Conservation (phyloP, 1,284 basidiomycete genomes). For the Cerioporus squamosus region DNA sequence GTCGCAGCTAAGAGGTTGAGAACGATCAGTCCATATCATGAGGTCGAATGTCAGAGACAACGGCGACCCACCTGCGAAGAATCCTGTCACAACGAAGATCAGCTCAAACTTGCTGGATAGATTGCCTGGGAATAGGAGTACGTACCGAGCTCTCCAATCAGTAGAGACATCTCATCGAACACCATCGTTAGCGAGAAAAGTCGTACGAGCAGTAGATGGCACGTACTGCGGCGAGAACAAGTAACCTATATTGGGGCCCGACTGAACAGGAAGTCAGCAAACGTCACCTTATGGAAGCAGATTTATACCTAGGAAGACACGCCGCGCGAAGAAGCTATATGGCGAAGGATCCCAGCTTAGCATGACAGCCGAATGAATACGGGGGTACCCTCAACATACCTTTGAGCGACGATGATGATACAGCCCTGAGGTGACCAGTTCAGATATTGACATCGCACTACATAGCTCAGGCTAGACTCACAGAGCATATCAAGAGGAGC, state of each 20-base stretch:
- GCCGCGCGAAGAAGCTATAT: conserved; percentile 5
- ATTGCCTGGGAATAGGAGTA: background rate
- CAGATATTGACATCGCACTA: background rate
- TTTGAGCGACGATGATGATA: conserved; percentile 6
- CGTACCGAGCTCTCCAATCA: conserved; percentile 6
- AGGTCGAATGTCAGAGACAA: no score
- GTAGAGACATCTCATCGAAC: background rate
- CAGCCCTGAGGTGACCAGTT: background rate
- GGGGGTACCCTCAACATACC: background rate
- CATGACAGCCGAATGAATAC: no score
- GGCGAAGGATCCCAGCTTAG: background rate
- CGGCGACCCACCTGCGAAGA: background rate
- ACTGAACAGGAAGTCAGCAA: background rate
- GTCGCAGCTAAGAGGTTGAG: no score
- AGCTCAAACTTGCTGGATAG: no score
- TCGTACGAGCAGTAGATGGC: background rate
- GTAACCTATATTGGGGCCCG: background rate
- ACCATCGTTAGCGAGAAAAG: background rate
- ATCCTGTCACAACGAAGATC: background rate
- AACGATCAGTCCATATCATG: no score
- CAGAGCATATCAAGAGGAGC: conserved; percentile 3
- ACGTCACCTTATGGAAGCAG: background rate
- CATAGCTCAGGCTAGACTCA: background rate
- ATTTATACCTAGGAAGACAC: conserved; percentile 1
- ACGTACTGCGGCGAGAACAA: conserved; percentile 1